A percentile compares a stretch with the other conserved stretches of the same genome.
Evolutionary conservation across 208 protist genomes (phyloP).

Genomic region (Porcisia deanei): DNA sequence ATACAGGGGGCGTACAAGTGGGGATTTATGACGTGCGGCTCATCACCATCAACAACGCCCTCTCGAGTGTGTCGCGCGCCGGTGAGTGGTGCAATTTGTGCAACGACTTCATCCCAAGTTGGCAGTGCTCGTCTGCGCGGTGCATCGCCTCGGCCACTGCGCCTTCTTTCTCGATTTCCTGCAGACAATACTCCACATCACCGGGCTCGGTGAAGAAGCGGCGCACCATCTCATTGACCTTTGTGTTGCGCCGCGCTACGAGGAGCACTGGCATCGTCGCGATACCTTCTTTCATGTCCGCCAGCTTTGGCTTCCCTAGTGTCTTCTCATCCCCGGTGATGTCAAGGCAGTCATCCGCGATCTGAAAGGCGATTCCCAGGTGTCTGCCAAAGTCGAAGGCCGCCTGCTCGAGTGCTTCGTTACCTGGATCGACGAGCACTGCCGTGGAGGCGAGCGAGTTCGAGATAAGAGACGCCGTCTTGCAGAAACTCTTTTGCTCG

Average conservation of each 20-base stretch:
- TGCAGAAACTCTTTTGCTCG: conserved; percentile 93
- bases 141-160: conserved; percentile 61
- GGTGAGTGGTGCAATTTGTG: conserved; percentile 51
- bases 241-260: conserved; percentile 52
- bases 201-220: conserved; percentile 52
- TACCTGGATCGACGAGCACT: conserved; percentile 73
- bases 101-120: conserved; percentile 46
- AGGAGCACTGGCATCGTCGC: conserved; percentile 84
- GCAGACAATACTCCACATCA: conserved; percentile 51
- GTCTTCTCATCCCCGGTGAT: conserved; percentile 78
- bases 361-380: conserved; percentile 94
- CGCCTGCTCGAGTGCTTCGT: conserved; percentile 43
- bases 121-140: conserved; percentile 72
- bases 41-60: conserved; percentile 57
- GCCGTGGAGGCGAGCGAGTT: conserved; percentile 91
- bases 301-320: conserved; percentile 78
- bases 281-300: conserved; percentile 81
- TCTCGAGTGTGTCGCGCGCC: conserved; percentile 63
- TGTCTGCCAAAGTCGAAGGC: conserved; percentile 90
- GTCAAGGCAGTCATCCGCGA: conserved; percentile 96
- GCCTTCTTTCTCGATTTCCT: conserved; percentile 46
- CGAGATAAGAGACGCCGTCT: conserved; percentile 94
- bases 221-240: conserved; percentile 56
- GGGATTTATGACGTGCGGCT: conserved; percentile 40
- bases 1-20: background rate